A percentile compares a stretch with the other conserved stretches of the same genome.
Conservation (phyloP, 2,329 filamentous ascomycete species). For the Clarireedia homoeocarpa region DNA sequence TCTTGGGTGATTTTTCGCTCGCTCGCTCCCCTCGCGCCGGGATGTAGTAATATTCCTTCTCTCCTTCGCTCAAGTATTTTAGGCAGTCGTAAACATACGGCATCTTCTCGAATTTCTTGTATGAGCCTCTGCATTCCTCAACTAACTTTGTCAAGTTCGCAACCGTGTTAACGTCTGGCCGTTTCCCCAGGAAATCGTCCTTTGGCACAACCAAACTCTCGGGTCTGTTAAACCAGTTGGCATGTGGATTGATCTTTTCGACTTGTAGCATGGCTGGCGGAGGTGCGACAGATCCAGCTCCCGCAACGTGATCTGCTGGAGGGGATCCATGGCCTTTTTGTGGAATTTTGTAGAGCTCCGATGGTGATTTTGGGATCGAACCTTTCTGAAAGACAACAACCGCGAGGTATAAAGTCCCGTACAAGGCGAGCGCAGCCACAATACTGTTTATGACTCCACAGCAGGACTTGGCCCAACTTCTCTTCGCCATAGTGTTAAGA, state of each 20-base stretch:
- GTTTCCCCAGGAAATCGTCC: constrained; percentile 43
- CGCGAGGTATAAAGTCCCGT: constrained; percentile 23
- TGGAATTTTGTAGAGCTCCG: constrained; percentile 22
- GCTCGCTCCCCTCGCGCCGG: constrained; percentile 30
- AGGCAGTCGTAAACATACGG: constrained; percentile 44
- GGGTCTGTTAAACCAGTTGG: constrained; percentile 46
- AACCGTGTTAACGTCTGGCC: constrained; percentile 44
- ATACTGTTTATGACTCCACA: constrained; percentile 26
- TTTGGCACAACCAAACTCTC: constrained; percentile 40
- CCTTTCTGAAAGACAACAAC: constrained; percentile 23
- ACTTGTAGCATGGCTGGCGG: constrained; percentile 20
- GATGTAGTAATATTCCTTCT: constrained; percentile 43
- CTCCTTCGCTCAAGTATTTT: constrained; percentile 40
- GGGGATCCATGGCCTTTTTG: constrained; percentile 10
- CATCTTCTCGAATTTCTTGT: constrained; percentile 47
- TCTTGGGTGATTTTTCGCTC: constrained; percentile 27
- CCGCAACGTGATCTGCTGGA: constrained; percentile 11
- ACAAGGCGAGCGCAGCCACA: constrained; percentile 22
- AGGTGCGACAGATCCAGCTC: constrained; percentile 8
- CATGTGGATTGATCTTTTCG: constrained; percentile 42
- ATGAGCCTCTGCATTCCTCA: constrained; percentile 44
- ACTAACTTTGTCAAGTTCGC: constrained; percentile 44
- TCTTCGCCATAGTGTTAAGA: constrained; percentile 24
- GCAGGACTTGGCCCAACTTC: constrained; percentile 15
- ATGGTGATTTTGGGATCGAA: constrained; percentile 21